Base-by-base conservation (phyloP, 257 asterid genomes). In the Rehmannia glutinosa region DNA sequence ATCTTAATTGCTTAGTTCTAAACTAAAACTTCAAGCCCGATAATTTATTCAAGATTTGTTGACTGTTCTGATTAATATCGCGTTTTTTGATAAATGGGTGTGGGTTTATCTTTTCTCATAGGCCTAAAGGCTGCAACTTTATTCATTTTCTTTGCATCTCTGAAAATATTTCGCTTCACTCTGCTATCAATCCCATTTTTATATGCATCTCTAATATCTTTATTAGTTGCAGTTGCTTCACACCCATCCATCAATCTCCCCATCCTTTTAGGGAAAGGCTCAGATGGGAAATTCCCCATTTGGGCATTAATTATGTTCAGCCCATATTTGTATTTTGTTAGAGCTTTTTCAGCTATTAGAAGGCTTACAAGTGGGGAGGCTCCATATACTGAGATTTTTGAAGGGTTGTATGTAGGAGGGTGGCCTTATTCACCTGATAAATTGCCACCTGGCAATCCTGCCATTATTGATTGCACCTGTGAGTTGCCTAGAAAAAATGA, bases 391-490 rank as follows among this genome's bases (percentile, higher is more conserved):
- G 83, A 90, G 89, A 46, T 93, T 67, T 39, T 8, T 70, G 81
- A 88, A 56, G 97, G 93, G 17, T 73, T 93, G 69, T 93, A 80
- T 24, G 99, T 91, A 6, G 97, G 97, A 15, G 99, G 99, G 66
- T 93, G 99, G 96, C 97, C 97, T 77, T 83, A 70, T 70, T 71
- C 92, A 0, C 78, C 55, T 4, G 95, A 83, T 12, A 90, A 75
- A 27, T 25, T 88, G 85, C 99, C 99, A 7, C 95, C 95, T 32
- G 96, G 96, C 32, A 90, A 86, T 9, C 95, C 91, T 62, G 96
- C 99, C 20, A 75, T 88, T 16, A 56, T 93, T 62, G 99, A 93
- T 73, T 93, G 99, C 46, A 93, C 99, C 17, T 93, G 99, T 78
- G 99, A 93, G 75, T 61, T 90, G 66, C 97, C 99, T 0, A 83